These are phyloP conservation scores for Hyphodiscus sp. DNA, from an alignment of 2,329 filamentous ascomycete genomes.

Conservation along the genomic window DNA sequence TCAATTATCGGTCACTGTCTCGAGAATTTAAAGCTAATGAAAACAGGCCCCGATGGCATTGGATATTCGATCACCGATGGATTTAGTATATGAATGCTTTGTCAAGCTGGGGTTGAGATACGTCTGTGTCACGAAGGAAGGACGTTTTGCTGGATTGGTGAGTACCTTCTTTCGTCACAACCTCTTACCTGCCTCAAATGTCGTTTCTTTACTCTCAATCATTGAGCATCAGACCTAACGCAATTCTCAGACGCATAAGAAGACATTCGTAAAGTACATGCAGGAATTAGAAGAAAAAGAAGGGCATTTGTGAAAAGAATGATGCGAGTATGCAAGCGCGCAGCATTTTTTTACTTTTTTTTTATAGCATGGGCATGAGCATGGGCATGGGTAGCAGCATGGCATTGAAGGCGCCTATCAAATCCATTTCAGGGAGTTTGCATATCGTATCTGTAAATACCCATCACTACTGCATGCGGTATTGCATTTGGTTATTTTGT, in stretches of 20 bases:
- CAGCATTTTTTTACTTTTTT: slow-evolving; percentile 8
- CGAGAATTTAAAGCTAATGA: slow-evolving; percentile 1
- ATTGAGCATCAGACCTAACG: not conserved
- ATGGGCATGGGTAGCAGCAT: not conserved
- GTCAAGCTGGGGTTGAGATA: slow-evolving; percentile 89
- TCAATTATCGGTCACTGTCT: not conserved
- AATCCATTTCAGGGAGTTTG: not conserved
- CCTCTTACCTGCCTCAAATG: not conserved
- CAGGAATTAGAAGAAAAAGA: slow-evolving; percentile 66
- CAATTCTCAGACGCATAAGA: slow-evolving; percentile 70
- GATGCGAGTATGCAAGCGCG: not conserved
- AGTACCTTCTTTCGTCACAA: slow-evolving; percentile 29
- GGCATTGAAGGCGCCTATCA: not conserved
- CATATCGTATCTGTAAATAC: not conserved
- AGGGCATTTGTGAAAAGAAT: slow-evolving; percentile 11
- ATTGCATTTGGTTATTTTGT: not conserved
- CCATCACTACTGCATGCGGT: not conserved
- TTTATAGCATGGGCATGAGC: too few species aligned
- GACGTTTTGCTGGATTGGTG: slow-evolving; percentile 83
- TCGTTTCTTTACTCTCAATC: not conserved
- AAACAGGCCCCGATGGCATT: slow-evolving; percentile 71
- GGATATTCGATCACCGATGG: slow-evolving; percentile 85
- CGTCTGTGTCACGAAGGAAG: slow-evolving; percentile 80
- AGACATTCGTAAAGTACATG: slow-evolving; percentile 91
- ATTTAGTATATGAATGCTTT: slow-evolving; percentile 94